Base-by-base conservation (phyloP, 2,329 filamentous ascomycete species). In the Paraconiothyrium brasiliense region DNA sequence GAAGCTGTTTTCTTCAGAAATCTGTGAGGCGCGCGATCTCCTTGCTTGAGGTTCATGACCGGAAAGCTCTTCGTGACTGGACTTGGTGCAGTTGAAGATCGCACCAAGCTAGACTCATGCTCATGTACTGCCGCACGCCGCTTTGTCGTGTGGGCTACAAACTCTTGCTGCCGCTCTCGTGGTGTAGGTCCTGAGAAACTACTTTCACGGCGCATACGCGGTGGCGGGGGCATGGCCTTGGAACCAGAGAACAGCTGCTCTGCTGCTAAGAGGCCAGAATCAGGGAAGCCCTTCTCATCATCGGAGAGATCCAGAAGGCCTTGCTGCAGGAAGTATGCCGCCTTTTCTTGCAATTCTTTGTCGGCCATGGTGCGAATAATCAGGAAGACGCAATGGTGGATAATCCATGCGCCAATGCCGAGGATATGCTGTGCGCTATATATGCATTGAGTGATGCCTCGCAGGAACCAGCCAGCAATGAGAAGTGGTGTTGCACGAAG, bases 121-220 rank as follows among this genome's bases (percentile, higher is more conserved):
- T 63, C 35, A 50, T 71, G 62, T 14, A 48, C 37, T 24, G 16
- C 51, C 27, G 60, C 56, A 46, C 67, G 72, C 30, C 67, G 67
- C 37, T 57, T 67, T 34, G 54, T 54, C 4, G 72, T 54, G 39
- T 71, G 59, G n/a, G 66, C 58, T 48, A 73, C 67, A 30, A 74
- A 76, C 3, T 71, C 68, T 30, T 66, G 70, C 54, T 67, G 68
- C 46, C 58, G 65, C 55, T 77, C 69, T 60, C 71, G 75, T 3
- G 74, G 71, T 0, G 73, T 76, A 41, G 71, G 67, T 2, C 75
- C 75, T 11, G 74, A 60, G 27, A 78, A 76, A 57, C 71, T 76
- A 59, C 71, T 71, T 14, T 55, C 61, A 35, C 65, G 64, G 24
- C 61, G 66, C 11, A 51, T 20, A 14, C 66, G 57, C 20, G 47